These are phyloP conservation scores for Nannochloris sp. DNA, from an alignment of 139 green algal species.

Conservation along the genomic window DNA sequence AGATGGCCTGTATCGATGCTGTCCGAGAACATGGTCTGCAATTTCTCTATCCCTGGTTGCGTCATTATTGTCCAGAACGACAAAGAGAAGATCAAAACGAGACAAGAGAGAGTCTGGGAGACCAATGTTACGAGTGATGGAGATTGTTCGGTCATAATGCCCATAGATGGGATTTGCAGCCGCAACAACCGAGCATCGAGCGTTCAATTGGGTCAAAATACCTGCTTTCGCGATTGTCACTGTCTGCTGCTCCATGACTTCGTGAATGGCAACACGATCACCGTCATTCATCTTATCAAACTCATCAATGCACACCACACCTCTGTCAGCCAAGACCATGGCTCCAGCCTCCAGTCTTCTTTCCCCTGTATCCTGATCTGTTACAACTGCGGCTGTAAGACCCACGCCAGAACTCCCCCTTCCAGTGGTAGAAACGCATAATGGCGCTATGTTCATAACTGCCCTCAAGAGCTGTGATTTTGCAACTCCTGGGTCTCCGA, in stretches of 20 bases:
- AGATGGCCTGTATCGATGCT: conserved; percentile 78
- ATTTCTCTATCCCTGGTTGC: conserved; percentile 62
- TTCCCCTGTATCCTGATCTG: conserved; percentile 85
- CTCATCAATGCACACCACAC: conserved; percentile 98
- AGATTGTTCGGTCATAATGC: conserved; percentile 60
- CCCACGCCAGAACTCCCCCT: conserved; percentile 92
- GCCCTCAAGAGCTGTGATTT: conserved; percentile 87
- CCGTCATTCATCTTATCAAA: conserved; percentile 99
- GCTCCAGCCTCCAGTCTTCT: conserved; percentile 91
- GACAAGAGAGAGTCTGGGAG: conserved; percentile 96
- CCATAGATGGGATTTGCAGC: conserved; percentile 59
- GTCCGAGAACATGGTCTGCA: conserved; percentile 72
- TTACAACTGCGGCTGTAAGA: conserved; percentile 93
- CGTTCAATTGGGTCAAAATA: conserved; percentile 93
- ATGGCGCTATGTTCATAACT: conserved; percentile 87
- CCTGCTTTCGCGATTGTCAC: conserved; percentile 98
- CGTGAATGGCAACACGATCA: conserved; percentile 96
- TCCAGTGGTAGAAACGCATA: conserved; percentile 90
- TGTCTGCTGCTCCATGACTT: conserved; percentile 96
- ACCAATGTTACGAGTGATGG: conserved; percentile 85
- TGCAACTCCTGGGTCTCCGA: conserved; percentile 52
- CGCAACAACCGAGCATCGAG: conserved; percentile 76
- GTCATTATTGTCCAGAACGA: conserved; percentile 88
- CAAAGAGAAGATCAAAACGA: conserved; percentile 97
- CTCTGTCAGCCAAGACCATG: conserved; percentile 97